Base-by-base conservation (phyloP, 2,329 filamentous ascomycete species). In the Fusarium pseudoanthophilum region DNA sequence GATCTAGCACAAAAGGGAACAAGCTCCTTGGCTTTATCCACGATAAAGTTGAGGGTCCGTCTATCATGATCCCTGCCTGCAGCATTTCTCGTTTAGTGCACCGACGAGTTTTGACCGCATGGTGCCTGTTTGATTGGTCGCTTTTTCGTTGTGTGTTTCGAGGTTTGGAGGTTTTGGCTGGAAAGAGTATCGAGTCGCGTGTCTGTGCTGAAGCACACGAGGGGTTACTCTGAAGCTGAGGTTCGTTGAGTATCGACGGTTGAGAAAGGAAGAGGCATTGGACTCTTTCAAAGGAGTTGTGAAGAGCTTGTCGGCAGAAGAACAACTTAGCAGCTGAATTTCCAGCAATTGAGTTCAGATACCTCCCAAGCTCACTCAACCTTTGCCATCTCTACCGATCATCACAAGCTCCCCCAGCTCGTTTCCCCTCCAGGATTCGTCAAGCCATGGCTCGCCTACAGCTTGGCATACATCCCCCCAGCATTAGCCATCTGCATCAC, bases 141-240 rank as follows among this genome's bases (percentile, higher is more conserved):
- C n/a, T 34, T 51, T 18, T 53, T 57, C 8, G 15, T 24, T 15
- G 37, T 14, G 56, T 56, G 57, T 69, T 67, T 72, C 52, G 61
- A 43, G 32, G 34, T 18, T 32, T 20, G 16, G 26, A 37, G 55
- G 43, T 18, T 18, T 37, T 59, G 32, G 45, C 71, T 64, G 15
- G 34, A 74, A 64, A n/a, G 57, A 61, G 75, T 6, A 52, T 75
- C 48, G 59, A 71, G 57, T 77, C 75, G 75, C 68, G 75, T 77
- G 74, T 55, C 45, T 48, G 32, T 53, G 20, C 30, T 48, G 5
- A 30, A 16, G 24, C 20, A 18, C 34, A n/a, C 20, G 51, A 40
- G 32, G 24, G 18, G 18, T 1, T 16, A 2, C 32, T 28, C 10
- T 2, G 51, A 18, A 40, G 24, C 24, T n/a, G 11, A 55, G 34